Evolutionary conservation across 495 filamentous ascomycete genomes (phyloP).

Genomic region (Penicillium macrosclerotiorum): DNA sequence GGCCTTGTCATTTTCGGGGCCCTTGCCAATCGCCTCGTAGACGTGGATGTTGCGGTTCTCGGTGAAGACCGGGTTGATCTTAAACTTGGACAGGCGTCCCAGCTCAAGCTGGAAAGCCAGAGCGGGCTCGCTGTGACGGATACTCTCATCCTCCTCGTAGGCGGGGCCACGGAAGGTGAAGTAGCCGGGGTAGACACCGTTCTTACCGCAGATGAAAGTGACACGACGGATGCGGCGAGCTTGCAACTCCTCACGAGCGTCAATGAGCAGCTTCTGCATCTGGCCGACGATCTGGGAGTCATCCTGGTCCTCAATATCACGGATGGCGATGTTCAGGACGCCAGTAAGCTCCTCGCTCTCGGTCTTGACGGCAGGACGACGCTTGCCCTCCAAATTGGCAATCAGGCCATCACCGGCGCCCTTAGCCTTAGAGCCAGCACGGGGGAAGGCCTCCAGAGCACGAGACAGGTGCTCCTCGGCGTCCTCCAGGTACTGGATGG

Average conservation of each 20-base stretch:
- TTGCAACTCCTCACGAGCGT: slow-evolving; percentile 80
- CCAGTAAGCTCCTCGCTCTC: slow-evolving; percentile 75
- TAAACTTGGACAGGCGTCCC: slow-evolving; percentile 90
- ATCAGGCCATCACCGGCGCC: slow-evolving; percentile 52
- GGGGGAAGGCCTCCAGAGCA: slow-evolving; percentile 79
- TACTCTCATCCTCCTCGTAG: slow-evolving; percentile 88
- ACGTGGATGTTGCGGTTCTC: slow-evolving; percentile 99
- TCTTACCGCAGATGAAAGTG: slow-evolving; percentile 93
- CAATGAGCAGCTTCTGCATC: slow-evolving; percentile 71
- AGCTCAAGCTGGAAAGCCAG: slow-evolving; percentile 98
- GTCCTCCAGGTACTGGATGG: slow-evolving; percentile 90
- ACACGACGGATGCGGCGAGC: slow-evolving; percentile 79
- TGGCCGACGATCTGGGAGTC: slow-evolving; percentile 77
- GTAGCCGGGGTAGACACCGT: slow-evolving; percentile 95
- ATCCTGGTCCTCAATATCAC: slow-evolving; percentile 82
- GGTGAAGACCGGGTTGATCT: slow-evolving; percentile 96
- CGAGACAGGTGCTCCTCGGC: slow-evolving; percentile 78
- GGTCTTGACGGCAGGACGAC: slow-evolving; percentile 54
- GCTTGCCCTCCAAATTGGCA: slow-evolving; percentile 70
- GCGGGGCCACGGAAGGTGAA: slow-evolving; percentile 93
- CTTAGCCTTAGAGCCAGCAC: slow-evolving; percentile 43
- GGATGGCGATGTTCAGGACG: slow-evolving; percentile 88
- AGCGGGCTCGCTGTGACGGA: slow-evolving; percentile 95
- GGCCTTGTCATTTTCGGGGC: slow-evolving; percentile 76
- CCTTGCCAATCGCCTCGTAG: slow-evolving; percentile 94